Evolutionary conservation across 2,329 filamentous ascomycete species (phyloP).

Genomic region (Cercospora brassicicola): DNA sequence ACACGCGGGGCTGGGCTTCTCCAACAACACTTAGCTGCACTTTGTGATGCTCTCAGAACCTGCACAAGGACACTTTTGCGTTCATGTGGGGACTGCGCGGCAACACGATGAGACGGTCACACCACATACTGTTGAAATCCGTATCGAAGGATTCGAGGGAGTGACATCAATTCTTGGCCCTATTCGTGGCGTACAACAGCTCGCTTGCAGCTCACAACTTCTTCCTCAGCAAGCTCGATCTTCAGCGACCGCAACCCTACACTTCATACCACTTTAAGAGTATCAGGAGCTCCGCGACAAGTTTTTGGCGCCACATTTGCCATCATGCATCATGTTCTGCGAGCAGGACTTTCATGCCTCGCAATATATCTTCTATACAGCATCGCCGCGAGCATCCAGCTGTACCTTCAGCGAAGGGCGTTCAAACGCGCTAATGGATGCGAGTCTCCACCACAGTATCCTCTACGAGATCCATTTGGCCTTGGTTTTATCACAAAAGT

Average conservation of each 20-base stretch:
- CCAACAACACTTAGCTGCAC: not conserved
- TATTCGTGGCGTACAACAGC: not conserved
- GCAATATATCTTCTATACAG: not conserved
- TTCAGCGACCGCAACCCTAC: not conserved
- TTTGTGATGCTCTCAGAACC: not conserved
- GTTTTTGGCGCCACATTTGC: not conserved
- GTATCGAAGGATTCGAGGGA: not conserved
- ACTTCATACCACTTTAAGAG: not conserved
- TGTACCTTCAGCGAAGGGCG: not conserved
- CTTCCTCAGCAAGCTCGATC: not conserved
- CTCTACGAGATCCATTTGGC: slow-evolving; percentile 1
- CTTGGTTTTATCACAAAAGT: slow-evolving; percentile 4
- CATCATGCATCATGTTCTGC: not conserved
- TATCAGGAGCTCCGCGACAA: not conserved
- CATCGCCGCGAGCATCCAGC: not conserved
- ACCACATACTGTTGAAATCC: not conserved
- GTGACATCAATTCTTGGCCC: not conserved
- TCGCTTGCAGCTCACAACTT: not conserved
- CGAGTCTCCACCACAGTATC: slow-evolving; percentile 4
- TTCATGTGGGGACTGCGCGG: not conserved
- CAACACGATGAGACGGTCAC: not conserved
- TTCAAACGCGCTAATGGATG: slow-evolving; percentile 3
- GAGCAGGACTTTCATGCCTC: not conserved
- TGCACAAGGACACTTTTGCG: not conserved
- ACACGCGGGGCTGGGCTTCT: not conserved